Base-by-base conservation (phyloP, 2,329 filamentous ascomycete genomes). In the Fusarium incarnatum region DNA sequence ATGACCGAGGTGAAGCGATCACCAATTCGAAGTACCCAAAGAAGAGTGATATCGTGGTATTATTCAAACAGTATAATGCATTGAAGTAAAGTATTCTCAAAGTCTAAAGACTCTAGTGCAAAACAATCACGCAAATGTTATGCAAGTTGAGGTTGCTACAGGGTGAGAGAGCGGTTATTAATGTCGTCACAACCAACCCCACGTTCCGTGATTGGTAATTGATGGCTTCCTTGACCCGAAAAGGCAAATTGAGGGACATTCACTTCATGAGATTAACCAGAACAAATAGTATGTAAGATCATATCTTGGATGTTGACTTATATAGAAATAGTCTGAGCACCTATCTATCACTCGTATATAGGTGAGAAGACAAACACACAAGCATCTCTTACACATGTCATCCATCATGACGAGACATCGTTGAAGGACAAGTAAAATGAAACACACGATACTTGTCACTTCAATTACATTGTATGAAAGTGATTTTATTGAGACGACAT, bases 201-300 rank as follows among this genome's bases (percentile, higher is more conserved):
- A 70, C 67, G 67, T 67, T 64, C 53, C 53, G 37, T 55, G 53
- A 70, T 70, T 70, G 67, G 67, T 63, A 70, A 64, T 64, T 52
- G n/a, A 63, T 44, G 48, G 23, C 49, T 66, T 66, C 28, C 25
- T 40, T 52, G 22, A 54, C 45, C 42, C 25, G 28, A 64, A 64
- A 11, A 58, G 49, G 59, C 27, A 57, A 64, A 42, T 49, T 45
- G 40, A 64, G 45, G 60, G 37, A 13, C 47, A 49, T 49, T 34
- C n/a, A 37, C 8, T 27, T n/a, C 15, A 22, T 56, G 23, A 30
- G 20, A 20, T 49, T 49, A 30, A 22, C 32, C 37, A 20, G 22
- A 16, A 20, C 18, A 44, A 40, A 20, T 5, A 40, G 20, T 9
- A 12, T 20, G 32, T 1, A 25, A 18, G 16, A 8, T 16, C 22